Conservation (phyloP, 176 grass and related monocot genomes). For the maize (Zea mays) region DNA sequence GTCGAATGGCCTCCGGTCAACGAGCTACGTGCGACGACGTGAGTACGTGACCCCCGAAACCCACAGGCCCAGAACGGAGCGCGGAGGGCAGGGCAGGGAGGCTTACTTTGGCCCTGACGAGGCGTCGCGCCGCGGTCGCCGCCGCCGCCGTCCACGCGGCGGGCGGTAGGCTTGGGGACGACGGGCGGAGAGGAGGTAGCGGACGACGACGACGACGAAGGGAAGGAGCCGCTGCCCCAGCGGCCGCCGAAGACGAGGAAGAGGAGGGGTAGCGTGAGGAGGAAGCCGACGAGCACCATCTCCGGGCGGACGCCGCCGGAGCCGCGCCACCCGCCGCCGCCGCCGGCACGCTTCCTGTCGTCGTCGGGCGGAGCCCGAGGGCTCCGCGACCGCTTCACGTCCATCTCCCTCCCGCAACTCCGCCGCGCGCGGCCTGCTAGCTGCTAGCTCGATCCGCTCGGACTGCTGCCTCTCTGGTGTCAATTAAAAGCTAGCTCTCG, state of each 20-base stretch:
- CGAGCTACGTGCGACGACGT: background rate
- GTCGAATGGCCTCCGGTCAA: conserved; percentile 29
- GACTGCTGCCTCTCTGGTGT: background rate
- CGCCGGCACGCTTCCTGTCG: conserved; percentile 39
- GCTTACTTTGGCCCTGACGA: conserved; percentile 29
- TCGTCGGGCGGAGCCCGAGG: conserved; percentile 51
- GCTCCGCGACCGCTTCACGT: conserved; percentile 72
- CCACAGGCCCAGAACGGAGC: background rate
- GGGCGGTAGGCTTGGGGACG: background rate
- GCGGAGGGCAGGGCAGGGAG: background rate
- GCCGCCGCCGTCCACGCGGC: conserved; percentile 34
- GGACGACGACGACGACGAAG: background rate
- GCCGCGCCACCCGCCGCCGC: conserved; percentile 48
- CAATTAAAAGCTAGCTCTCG: background rate
- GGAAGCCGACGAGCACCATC: conserved; percentile 63
- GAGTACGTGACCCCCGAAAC: background rate
- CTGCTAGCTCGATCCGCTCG: no score
- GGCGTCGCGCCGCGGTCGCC: background rate
- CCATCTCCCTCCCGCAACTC: conserved; percentile 26
- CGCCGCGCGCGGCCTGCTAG: no score
- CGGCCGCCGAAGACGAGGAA: conserved; percentile 52
- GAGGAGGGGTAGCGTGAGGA: conserved; percentile 58
- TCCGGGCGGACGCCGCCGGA: conserved; percentile 45
- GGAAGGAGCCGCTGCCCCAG: conserved; percentile 3
- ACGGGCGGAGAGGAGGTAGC: background rate